phyloP scores from a whole-genome alignment of 2,329 filamentous ascomycete species.

The Fonsecaea multimorphosa region DNA sequence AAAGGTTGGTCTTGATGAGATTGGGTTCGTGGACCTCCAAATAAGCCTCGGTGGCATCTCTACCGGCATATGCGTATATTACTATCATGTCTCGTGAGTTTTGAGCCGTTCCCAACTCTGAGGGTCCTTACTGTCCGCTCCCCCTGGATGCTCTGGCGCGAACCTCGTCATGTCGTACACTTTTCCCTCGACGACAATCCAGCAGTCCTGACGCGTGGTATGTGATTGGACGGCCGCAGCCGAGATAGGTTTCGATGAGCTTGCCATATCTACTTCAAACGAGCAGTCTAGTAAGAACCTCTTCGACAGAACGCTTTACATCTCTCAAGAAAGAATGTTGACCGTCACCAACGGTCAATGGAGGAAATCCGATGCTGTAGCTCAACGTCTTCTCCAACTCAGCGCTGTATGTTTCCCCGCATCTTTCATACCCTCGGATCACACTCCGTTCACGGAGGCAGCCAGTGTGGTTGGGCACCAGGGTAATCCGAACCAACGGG shows the following conservation, averaged over 20 bases:
- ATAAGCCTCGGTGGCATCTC: slow-evolving; percentile 54
- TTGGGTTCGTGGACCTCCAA: slow-evolving; percentile 49
- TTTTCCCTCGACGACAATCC: slow-evolving; percentile 72
- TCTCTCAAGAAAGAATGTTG: not conserved
- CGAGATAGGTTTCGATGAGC: slow-evolving; percentile 7
- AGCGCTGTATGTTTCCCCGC: not conserved
- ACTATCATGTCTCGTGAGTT: slow-evolving; percentile 31
- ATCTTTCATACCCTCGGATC: slow-evolving; percentile 3
- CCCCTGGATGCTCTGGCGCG: slow-evolving; percentile 66
- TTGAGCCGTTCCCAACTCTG: not conserved
- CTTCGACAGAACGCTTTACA: not conserved
- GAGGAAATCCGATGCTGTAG: not conserved
- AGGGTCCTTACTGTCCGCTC: slow-evolving; percentile 46
- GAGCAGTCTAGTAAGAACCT: not conserved
- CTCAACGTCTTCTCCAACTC: not conserved
- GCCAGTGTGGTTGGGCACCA: not conserved
- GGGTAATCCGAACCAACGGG: not conserved
- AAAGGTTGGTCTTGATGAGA: slow-evolving; percentile 51
- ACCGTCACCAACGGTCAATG: not conserved
- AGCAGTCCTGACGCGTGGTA: slow-evolving; percentile 58
- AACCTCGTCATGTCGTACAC: slow-evolving; percentile 73
- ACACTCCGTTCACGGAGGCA: not conserved
- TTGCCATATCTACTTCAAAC: not conserved
- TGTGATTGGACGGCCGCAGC: slow-evolving; percentile 45
- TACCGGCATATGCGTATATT: slow-evolving; percentile 54